Evolutionary conservation across 371 early-diverging fungal genomes (phyloP), one percentile per base, ranked within the genome.

Genomic region (Lichtheimia hyalospora): DNA sequence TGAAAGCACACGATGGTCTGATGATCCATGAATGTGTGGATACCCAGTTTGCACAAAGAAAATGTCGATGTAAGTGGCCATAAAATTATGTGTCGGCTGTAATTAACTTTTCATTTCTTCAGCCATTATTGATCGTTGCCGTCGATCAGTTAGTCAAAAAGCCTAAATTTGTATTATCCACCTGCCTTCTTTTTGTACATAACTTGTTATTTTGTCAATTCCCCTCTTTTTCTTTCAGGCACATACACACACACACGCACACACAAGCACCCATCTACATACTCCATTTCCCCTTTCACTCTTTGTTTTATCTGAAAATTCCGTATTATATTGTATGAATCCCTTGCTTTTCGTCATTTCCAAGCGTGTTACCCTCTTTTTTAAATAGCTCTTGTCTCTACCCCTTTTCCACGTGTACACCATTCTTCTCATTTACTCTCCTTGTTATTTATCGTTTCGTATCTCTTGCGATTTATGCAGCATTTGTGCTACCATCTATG

Each of bases 21-120:
- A 55, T 48, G 23, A 55, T 73, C 10, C 56, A 74, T 27, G 80
- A 79, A 55, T 79, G 80, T 50, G 73, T 77, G 41, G 63, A 70
- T 20, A 57, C 74, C 1, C 58, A 67, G 25, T 52, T 62, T 5
- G 68, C 60, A 41, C 67, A 64, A 54, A 64, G 69, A 44, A 60
- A 68, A 49, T 76, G 77, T 50, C 70, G 66, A 63, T 50, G 74
- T 71, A 70, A 63, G 69, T 61, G n/a, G 24, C 28, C 42, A 20
- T 4, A 10, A 8, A 34, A 1, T 34, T 12, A 44, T 43, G 27
- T 20, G 8, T 15, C 5, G 15, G 49, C 13, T 54, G 24, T 15
- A 21, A 27, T n/a, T 53, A 14, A 25, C 54, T 16, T 53, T 18
- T 60, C 28, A 44, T 20, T 51, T 42, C 16, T 23, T 18, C 34